Conservation (phyloP, 768 basidiomycete genomes). For the Sporobolomyces phaffii region DNA sequence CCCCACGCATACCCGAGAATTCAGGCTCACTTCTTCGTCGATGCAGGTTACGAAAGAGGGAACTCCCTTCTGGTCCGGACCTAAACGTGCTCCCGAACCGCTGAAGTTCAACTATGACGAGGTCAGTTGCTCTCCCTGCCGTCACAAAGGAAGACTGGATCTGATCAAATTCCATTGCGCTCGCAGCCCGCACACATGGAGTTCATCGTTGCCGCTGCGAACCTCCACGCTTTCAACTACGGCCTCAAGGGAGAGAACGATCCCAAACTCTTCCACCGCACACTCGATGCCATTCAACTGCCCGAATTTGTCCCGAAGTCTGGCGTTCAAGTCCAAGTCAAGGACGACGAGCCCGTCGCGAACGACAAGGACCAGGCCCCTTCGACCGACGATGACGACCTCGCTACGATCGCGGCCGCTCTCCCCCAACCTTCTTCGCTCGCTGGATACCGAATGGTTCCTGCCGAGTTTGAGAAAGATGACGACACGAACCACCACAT, state of each 20-base stretch:
- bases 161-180: not conserved
- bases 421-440: slow-evolving; percentile 84
- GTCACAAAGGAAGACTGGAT: not conserved
- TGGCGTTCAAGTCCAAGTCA: slow-evolving; percentile 87
- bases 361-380: slow-evolving; percentile 43
- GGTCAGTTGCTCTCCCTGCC: slow-evolving; percentile 54
- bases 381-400: slow-evolving; percentile 51
- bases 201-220: slow-evolving; percentile 87
- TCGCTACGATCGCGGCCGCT: slow-evolving; percentile 57
- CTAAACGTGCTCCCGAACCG: slow-evolving; percentile 91
- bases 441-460: slow-evolving; percentile 88
- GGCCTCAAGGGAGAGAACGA: slow-evolving; percentile 86
- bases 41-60: slow-evolving; percentile 66
- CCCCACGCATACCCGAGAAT: not conserved
- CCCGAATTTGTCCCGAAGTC: slow-evolving; percentile 90
- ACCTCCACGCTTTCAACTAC: slow-evolving; percentile 96
- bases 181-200: slow-evolving; percentile 71
- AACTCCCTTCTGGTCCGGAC: slow-evolving; percentile 98
- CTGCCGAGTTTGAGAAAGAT: slow-evolving; percentile 98
- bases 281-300: slow-evolving; percentile 73
- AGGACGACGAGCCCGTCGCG: slow-evolving; percentile 78
- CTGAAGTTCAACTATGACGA: slow-evolving; percentile 78
- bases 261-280: slow-evolving; percentile 68
- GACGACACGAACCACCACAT: slow-evolving; percentile 97
- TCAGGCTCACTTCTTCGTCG: not conserved